Conservation (phyloP, 2,329 filamentous ascomycete genomes). For the Pseudogymnoascus sp. region DNA sequence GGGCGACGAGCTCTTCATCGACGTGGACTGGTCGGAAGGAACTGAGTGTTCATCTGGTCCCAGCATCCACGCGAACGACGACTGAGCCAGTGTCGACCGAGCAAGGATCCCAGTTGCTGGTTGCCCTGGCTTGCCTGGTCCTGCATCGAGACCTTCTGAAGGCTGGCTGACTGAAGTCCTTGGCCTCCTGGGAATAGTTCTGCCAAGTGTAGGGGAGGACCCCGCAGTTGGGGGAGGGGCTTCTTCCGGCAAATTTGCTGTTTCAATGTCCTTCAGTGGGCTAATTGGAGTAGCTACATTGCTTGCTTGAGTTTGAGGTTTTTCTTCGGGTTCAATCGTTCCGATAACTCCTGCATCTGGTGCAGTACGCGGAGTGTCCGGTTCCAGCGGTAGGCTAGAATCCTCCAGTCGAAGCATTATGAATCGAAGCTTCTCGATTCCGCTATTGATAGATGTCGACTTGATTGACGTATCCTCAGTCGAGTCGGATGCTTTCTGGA, state of each 20-base stretch:
- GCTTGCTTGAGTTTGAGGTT: background rate
- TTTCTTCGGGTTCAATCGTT: background rate
- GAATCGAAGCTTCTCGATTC: constrained; percentile 56
- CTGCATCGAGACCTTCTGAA: background rate
- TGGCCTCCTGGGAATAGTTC: background rate
- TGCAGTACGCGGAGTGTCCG: constrained; percentile 13
- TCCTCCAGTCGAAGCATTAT: constrained; percentile 56
- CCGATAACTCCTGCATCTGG: background rate
- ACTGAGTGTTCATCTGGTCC: constrained; percentile 35
- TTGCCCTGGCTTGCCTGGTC: constrained; percentile 8
- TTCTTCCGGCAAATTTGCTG: background rate
- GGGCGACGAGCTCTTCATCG: constrained; percentile 23
- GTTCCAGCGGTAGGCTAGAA: constrained; percentile 43
- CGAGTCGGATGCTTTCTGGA: constrained; percentile 52
- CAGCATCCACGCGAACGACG: constrained; percentile 74
- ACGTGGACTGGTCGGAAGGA: constrained; percentile 16
- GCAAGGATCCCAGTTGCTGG: constrained; percentile 44
- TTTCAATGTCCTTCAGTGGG: background rate
- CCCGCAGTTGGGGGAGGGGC: background rate
- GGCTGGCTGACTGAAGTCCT: background rate
- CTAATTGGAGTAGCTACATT: background rate
- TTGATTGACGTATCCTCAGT: constrained; percentile 35
- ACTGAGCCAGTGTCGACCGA: constrained; percentile 61
- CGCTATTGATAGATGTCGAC: constrained; percentile 47
- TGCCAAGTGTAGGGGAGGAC: background rate